Evolutionary conservation across 2,329 filamentous ascomycete genomes (phyloP), one percentile per base, ranked within the genome.

Genomic region (Ramichloridium luteum): DNA sequence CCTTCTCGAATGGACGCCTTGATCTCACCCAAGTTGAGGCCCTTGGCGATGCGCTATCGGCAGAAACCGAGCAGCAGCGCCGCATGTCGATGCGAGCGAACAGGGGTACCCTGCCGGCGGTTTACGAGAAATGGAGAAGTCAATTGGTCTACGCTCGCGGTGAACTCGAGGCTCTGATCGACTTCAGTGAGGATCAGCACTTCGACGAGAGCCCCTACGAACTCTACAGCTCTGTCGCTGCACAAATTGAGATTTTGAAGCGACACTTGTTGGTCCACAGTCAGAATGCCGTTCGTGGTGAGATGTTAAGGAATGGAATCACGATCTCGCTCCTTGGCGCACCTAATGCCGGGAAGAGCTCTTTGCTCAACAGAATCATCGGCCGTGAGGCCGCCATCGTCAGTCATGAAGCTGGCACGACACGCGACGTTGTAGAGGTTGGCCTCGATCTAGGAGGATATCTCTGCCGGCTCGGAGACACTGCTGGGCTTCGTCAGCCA

Each of bases 181-280:
- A 98, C 57, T 98, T 98, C 54, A 80, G 83, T 1, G 90, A 98
- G 55, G 90, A 96, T 49, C 88, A 98, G 58, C 82, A 96, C 60
- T 93, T 98, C 49, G 86, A 96, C 45, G 85, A 93, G 56, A 78
- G 82, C 3, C 80, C 84, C 1, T 60, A 67, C 0, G 70, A 80
- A 34, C 65, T 96, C 13, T 67, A 92, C 27, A 55, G 51, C 1
- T 83, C 76, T 29, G 81, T 94, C 16, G 69, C 74, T 2, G 45
- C 43, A 1, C 74, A 85, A 49, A 71, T 93, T 2, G 51, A 55
- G 1, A 54, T 50, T 1, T 70, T 96, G 34, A 61, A 74, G 33
- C 51, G 54, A 16, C 67, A 76, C 35, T 76, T 96, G 37, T 60
- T 63, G 10, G 55, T 73, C 17, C 82, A 93, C 56, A 72, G 84